These are phyloP conservation scores for Ogataea sp. DNA, from an alignment of 805 yeast species.

Conservation along the genomic window DNA sequence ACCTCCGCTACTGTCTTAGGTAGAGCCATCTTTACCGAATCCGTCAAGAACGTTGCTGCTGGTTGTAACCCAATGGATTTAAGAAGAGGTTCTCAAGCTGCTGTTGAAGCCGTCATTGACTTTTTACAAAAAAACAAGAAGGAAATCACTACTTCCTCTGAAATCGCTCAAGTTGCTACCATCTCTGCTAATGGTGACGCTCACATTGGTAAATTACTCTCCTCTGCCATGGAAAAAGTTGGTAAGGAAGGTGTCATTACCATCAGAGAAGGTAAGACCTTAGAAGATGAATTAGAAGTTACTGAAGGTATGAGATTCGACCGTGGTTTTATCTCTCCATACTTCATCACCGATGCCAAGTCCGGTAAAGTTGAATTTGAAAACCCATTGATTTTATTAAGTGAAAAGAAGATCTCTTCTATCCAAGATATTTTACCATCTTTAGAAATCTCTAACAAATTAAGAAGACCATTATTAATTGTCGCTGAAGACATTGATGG, in stretches of 20 bases:
- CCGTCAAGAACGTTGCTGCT: constrained; percentile 95
- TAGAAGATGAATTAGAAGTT: constrained; percentile 93
- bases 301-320: constrained; percentile 98
- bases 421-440: constrained; percentile 91
- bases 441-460: constrained; percentile 84
- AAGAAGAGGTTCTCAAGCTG: constrained; percentile 95
- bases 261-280: constrained; percentile 93
- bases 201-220: constrained; percentile 85
- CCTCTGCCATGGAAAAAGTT: constrained; percentile 96
- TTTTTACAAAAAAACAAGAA: constrained; percentile 80
- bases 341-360: constrained; percentile 91
- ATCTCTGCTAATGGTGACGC: constrained; percentile 95
- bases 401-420: constrained; percentile 88
- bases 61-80: constrained; percentile 99
- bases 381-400: constrained; percentile 79
- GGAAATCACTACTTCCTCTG: constrained; percentile 88
- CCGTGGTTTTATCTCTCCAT: constrained; percentile 95
- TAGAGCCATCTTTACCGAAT: constrained; percentile 89
- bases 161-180: constrained; percentile 97
- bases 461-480: constrained; percentile 87
- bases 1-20: constrained; percentile 96
- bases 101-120: constrained; percentile 86
- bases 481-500: constrained; percentile 96
- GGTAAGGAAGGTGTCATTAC: constrained; percentile 99
- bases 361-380: constrained; percentile 90